Base-by-base conservation (phyloP, 2,329 filamentous ascomycete species). In the Hypoxylon sp. region DNA sequence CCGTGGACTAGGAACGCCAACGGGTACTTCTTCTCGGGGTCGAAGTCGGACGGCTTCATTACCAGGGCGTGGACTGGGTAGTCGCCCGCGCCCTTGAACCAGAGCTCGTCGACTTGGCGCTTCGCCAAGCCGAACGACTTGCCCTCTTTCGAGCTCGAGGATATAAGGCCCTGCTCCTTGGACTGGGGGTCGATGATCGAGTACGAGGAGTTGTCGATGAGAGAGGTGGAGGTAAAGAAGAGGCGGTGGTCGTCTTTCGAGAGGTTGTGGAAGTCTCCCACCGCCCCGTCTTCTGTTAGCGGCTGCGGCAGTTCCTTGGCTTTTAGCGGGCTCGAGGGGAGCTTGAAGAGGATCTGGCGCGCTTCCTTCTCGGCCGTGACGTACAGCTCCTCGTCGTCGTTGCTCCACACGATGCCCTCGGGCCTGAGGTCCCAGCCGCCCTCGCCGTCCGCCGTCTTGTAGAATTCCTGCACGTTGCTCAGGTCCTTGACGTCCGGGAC, bases 1-100 rank as follows among this genome's bases (percentile, higher is more conserved):
- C 93, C 93, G 73, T 97, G 93, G 67, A 96, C 91, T 42, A 94
- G 80, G 74, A 93, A 90, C 1, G 91, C 87, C 3, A 97, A 82
- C 0, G 93, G 93, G 73, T 95, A 96, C 68, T 87, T 93, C 77
- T 93, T 90, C 16, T 78, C 82, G 7, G 84, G 78, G 73, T 92
- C 85, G 74, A 95, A 96, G 71, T 85, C 69, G 0, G 87, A 89
- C 0, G 89, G 91, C 62, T 85, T 87, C 70, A 93, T 80, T 3
- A 91, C 86, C 74, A 91, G 86, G 0, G 90, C 89, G 70, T 93
- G 91, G n/a, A 92, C 85, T 32, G 87, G 79, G 65, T 90, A 89
- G 38, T 82, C 82, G 24, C 84, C 87, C 3, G 87, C 87, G 28
- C 91, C 91, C 18, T 84, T 79, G 72, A 87, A 93, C 84, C 89